Evolutionary conservation across 768 basidiomycete species (phyloP), one percentile per base, ranked within the genome.

Genomic region (Goffeauzyma gilvescens): DNA sequence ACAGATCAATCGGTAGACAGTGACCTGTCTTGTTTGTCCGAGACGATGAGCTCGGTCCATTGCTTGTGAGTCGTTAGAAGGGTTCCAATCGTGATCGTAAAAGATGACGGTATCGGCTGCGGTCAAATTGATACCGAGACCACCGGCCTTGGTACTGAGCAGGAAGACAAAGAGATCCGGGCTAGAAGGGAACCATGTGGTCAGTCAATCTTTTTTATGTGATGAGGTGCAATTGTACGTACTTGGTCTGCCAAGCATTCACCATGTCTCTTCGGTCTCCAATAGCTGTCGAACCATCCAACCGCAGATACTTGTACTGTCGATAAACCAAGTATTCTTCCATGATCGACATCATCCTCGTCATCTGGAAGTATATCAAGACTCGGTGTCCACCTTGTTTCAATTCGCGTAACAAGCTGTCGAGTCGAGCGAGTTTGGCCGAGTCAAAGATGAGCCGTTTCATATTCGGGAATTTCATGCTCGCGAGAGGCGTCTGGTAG

Each of bases 361-460:
- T 96, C 93, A 98, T 98, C 65, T 98, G 93, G 77, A 95, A 96
- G 67, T 96, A 98, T 15, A 98, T 72, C 54, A 98, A 66, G 12
- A 90, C 85, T 34, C 87, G 78, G 64, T 98, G 93, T 48, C 89
- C 89, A 1, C 78, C 81, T 26, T 75, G 71, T 66, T 93, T 96
- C 44, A 98, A 75, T 55, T 90, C 83, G 48, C 83, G 80, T 6
- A 98, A 69, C n/a, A 98, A 68, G 17, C 71, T 57, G 62, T 98
- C 93, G 36, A 98, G 71, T 22, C 82, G 74, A 28, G 86, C 84
- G 25, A 98, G 75, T 65, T 98, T 98, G 27, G 81, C 90, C 21
- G 90, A 95, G 62, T 98, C 90, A 50, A 83, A 86, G 38, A 98
- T 81, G 20, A 98, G 73, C 38, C 90, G 73, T 64, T 93, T 89